Evolutionary conservation across 1,139 yeast genomes (phyloP).

Genomic region (Taiozyma onychis): DNA sequence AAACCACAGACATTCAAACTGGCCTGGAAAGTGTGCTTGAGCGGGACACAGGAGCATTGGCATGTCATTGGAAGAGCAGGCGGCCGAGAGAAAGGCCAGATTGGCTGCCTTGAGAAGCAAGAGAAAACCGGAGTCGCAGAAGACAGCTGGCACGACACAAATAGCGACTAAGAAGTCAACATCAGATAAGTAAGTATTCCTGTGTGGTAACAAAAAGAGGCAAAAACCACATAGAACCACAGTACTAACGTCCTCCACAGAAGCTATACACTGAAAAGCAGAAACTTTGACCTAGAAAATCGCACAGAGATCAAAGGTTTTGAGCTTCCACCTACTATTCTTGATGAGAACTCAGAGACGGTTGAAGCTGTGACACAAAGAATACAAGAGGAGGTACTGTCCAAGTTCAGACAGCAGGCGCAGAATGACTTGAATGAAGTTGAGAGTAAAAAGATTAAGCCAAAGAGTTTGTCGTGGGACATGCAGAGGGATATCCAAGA

Average conservation of each 20-base stretch:
- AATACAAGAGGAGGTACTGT: conserved; percentile 26
- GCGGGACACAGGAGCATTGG: not conserved
- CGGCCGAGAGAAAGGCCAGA: conserved; percentile 33
- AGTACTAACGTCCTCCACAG: not conserved
- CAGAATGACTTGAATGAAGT: conserved; percentile 9
- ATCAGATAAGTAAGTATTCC: not conserved
- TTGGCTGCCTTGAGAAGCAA: conserved; percentile 32
- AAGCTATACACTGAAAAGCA: conserved; percentile 10
- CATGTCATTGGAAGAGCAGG: conserved; percentile 31
- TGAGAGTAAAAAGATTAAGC: conserved; percentile 23
- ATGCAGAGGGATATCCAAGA: conserved; percentile 34
- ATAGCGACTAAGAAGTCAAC: not conserved
- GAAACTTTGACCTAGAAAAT: conserved; percentile 32
- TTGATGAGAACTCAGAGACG: conserved; percentile 28
- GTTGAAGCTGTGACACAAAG: conserved; percentile 32
- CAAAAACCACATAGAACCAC: not conserved
- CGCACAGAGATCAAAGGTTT: conserved; percentile 29
- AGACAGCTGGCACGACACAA: not conserved
- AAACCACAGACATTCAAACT: not conserved
- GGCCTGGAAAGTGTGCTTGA: not conserved
- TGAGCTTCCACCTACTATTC: conserved; percentile 24
- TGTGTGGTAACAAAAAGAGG: too few relatives aligned
- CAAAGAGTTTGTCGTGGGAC: conserved; percentile 33
- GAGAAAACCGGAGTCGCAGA: conserved; percentile 11
- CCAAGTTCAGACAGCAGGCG: conserved; percentile 18